These are phyloP conservation scores for Tuctoria greenei DNA, from an alignment of 176 grass and related monocot species.

Conservation along the genomic window DNA sequence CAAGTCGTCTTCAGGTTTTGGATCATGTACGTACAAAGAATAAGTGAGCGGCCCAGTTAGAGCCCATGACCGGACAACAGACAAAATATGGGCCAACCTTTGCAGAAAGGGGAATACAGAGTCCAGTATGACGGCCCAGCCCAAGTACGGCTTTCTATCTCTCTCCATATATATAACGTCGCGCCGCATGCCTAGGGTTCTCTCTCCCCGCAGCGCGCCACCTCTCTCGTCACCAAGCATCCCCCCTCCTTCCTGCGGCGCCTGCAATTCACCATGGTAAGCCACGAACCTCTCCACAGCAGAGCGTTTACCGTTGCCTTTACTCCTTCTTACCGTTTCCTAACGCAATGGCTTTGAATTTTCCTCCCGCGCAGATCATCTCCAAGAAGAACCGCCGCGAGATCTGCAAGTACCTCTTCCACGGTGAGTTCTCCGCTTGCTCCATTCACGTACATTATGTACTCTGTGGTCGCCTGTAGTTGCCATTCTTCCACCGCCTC, in stretches of 20 bases:
- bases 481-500: not conserved
- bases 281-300: not conserved
- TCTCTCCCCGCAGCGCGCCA: conserved; percentile 22
- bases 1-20: no score
- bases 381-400: conserved; percentile 71
- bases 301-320: not conserved
- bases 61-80: not conserved
- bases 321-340: not conserved
- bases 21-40: no score
- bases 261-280: conserved; percentile 42
- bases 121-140: not conserved
- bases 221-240: not conserved
- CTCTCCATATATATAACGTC: not conserved
- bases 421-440: conserved; percentile 13
- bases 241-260: not conserved
- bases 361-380: conserved; percentile 49
- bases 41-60: not conserved
- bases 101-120: not conserved
- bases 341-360: not conserved
- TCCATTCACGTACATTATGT: not conserved
- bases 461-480: no score
- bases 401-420: conserved; percentile 89
- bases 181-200: conserved; percentile 41
- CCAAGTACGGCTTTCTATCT: not conserved
- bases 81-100: not conserved